Evolutionary conservation across 208 protist genomes (phyloP).

Genomic region (Wallacemonas sp.): DNA sequence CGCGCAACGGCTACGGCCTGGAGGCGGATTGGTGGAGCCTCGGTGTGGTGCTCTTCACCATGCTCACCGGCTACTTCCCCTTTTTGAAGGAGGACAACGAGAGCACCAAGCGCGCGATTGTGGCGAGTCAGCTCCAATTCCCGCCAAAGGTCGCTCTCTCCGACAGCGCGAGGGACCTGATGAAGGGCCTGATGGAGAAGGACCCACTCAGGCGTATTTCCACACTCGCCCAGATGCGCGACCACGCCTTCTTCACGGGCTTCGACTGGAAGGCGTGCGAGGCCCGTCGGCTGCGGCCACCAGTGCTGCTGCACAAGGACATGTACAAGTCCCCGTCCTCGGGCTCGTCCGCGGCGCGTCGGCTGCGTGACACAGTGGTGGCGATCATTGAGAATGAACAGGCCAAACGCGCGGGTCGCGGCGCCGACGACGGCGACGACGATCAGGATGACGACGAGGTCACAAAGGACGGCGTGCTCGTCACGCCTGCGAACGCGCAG

Average conservation of each 20-base stretch:
- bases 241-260: constrained; percentile 62
- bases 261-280: constrained; percentile 81
- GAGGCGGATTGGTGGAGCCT: constrained; percentile 87
- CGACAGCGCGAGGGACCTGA: constrained; percentile 37
- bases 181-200: constrained; percentile 59
- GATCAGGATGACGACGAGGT: background rate
- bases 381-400: constrained; percentile 4
- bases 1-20: constrained; percentile 60
- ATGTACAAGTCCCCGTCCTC: constrained; percentile 40
- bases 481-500: background rate
- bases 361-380: constrained; percentile 33
- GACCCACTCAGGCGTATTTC: constrained; percentile 48
- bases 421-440: background rate
- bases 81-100: constrained; percentile 61
- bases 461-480: background rate
- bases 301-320: constrained; percentile 58
- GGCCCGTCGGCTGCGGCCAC: constrained; percentile 49
- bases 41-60: constrained; percentile 78
- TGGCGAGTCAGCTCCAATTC: constrained; percentile 47
- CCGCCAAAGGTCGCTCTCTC: constrained; percentile 39
- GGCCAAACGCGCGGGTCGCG: background rate
- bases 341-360: constrained; percentile 20
- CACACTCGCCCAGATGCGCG: constrained; percentile 40
- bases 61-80: constrained; percentile 78
- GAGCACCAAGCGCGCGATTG: constrained; percentile 51